Evolutionary conservation across 1,284 basidiomycete genomes (phyloP).

Genomic region (Athelia psychrophila): DNA sequence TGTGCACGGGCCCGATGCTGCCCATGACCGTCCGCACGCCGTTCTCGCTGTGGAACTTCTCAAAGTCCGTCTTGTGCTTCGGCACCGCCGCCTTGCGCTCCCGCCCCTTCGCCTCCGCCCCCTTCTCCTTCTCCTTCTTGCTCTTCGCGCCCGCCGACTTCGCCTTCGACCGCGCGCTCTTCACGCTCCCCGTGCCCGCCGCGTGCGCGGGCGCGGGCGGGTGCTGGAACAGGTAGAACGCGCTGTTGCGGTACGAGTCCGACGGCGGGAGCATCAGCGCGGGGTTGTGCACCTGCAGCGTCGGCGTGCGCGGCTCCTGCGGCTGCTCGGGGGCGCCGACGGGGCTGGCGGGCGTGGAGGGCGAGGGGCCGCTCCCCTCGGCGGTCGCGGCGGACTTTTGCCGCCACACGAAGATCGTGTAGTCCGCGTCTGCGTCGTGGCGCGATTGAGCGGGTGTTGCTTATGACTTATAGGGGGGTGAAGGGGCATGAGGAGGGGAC

Average conservation of each 20-base stretch:
- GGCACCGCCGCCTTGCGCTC: conserved; percentile 31
- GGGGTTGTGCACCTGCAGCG: conserved; percentile 67
- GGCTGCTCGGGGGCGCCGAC: not conserved
- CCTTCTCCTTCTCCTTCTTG: conserved; percentile 27
- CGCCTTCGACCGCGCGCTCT: conserved; percentile 6
- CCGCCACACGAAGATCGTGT: conserved; percentile 76
- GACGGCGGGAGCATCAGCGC: conserved; percentile 52
- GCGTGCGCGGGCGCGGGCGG: conserved; percentile 20
- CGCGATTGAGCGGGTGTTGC: conserved; percentile 8
- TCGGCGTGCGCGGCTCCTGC: conserved; percentile 31
- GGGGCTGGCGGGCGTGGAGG: conserved; percentile 1
- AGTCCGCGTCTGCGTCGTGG: conserved; percentile 84
- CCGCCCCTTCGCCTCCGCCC: conserved; percentile 32
- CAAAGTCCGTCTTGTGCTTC: conserved; percentile 74
- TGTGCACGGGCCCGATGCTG: conserved; percentile 85
- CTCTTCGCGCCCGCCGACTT: conserved; percentile 26
- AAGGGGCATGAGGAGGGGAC: conserved; percentile 11
- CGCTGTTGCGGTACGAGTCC: conserved; percentile 62
- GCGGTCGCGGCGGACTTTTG: conserved; percentile 33
- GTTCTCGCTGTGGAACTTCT: conserved; percentile 85
- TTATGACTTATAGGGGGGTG: too few relatives aligned
- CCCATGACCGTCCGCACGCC: conserved; percentile 94
- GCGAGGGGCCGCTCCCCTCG: not conserved
- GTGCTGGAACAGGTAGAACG: conserved; percentile 66
- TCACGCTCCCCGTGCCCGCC: conserved; percentile 10